Evolutionary conservation across 164 flowering plant genomes (phyloP).

Genomic region (Tetrastigma voinierianum): DNA sequence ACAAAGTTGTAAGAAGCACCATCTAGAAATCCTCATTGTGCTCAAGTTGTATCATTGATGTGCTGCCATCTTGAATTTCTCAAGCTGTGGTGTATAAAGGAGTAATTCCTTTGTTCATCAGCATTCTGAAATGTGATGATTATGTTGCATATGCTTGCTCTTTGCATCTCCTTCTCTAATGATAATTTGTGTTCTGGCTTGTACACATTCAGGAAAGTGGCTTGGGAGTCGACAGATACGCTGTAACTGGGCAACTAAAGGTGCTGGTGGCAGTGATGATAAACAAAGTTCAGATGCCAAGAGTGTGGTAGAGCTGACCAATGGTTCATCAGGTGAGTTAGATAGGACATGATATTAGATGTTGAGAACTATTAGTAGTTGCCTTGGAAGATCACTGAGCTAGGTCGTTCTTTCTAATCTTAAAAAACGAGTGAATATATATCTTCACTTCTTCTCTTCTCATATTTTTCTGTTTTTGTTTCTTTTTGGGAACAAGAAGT

Average conservation of each 20-base stretch:
- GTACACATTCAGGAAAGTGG: slow-evolving; percentile 76
- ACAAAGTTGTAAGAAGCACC: too few species aligned
- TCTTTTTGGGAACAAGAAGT: too few species aligned
- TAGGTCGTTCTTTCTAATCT: too few species aligned
- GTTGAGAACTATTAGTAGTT: not conserved
- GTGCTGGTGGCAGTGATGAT: slow-evolving; percentile 78
- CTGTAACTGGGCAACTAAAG: slow-evolving; percentile 99
- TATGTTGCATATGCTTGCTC: not conserved
- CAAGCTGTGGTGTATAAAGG: too few species aligned
- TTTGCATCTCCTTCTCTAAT: not conserved
- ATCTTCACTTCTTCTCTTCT: not conserved
- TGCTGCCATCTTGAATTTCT: too few species aligned
- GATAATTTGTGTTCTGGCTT: too few species aligned
- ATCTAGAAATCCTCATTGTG: too few species aligned
- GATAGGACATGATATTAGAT: not conserved
- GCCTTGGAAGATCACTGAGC: not conserved
- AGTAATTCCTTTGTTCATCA: too few species aligned
- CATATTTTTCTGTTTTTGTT: not conserved
- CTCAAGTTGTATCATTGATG: too few species aligned
- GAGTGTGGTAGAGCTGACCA: slow-evolving; percentile 82
- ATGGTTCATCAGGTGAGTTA: slow-evolving; percentile 78
- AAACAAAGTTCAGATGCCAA: slow-evolving; percentile 68
- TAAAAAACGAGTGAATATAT: too few species aligned
- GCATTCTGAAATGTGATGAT: not conserved
- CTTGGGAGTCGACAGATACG: slow-evolving; percentile 95